phyloP scores from a whole-genome alignment of 2,329 filamentous ascomycete genomes.

The Pestalotiopsis sp. region DNA sequence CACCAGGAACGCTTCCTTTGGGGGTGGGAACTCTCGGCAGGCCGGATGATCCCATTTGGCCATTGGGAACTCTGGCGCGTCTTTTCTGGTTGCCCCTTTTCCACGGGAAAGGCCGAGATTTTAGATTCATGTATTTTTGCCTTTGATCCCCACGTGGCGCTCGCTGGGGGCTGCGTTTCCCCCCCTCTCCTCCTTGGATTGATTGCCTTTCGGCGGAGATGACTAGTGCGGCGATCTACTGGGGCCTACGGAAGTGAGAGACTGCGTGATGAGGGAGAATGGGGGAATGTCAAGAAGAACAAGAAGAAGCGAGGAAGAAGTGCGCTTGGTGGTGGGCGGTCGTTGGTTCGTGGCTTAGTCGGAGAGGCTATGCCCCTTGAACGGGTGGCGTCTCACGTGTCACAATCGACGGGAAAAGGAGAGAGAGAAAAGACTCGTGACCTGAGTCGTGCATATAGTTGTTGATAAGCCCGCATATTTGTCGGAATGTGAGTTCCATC shows the following conservation, averaged over 20 bases:
- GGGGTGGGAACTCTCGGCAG: not conserved
- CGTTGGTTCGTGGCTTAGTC: not conserved
- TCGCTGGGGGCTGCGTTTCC: not conserved
- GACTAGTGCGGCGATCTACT: not conserved
- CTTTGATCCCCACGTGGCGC: constrained; percentile 5
- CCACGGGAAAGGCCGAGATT: constrained; percentile 6
- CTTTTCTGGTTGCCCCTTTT: not conserved
- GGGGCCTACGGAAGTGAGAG: not conserved
- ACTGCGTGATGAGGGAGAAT: not conserved
- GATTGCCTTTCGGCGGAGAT: not conserved
- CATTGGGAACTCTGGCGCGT: not conserved
- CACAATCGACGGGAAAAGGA: not conserved
- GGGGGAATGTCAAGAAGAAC: too few relatives aligned
- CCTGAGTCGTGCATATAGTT: not conserved
- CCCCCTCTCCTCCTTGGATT: not conserved
- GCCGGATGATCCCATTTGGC: not conserved
- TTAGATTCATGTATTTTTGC: not conserved
- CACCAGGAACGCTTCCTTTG: not conserved
- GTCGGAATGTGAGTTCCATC: not conserved
- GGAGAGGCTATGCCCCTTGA: not conserved
- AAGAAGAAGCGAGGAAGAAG: not conserved
- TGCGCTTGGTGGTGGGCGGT: not conserved
- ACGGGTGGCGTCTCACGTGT: not conserved
- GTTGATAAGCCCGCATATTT: not conserved
- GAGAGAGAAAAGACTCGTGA: not conserved